A percentile compares a stretch with the other conserved stretches of the same genome.
phyloP scores from a whole-genome alignment of 1,139 yeast genomes.

The Meyerozyma athensensis region DNA sequence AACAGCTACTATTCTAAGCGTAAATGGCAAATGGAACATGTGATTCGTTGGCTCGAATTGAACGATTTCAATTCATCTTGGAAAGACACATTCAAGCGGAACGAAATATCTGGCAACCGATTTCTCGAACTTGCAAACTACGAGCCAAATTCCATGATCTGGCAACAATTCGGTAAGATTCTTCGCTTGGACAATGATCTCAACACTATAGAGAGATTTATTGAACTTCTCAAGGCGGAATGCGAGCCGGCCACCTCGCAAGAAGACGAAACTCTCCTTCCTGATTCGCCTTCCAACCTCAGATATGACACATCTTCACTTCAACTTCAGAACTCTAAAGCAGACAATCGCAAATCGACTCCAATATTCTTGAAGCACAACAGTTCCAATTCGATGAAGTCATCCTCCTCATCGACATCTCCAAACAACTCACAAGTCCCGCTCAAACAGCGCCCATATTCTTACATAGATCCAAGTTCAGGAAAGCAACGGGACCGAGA shows the following conservation, averaged over 20 bases:
- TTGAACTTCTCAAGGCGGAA: conserved; percentile 28
- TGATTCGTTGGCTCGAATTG: conserved; percentile 59
- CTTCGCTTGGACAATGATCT: conserved; percentile 36
- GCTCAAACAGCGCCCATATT: conserved; percentile 45
- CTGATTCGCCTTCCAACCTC: conserved; percentile 4
- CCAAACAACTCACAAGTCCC: conserved; percentile 7
- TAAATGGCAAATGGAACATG: conserved; percentile 67
- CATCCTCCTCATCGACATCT: conserved; percentile 13
- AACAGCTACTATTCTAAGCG: conserved; percentile 18
- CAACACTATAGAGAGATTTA: conserved; percentile 54
- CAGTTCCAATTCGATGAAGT: conserved; percentile 19
- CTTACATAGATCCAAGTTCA: conserved; percentile 45
- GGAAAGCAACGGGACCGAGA: conserved; percentile 17
- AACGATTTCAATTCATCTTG: conserved; percentile 71
- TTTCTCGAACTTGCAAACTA: conserved; percentile 69
- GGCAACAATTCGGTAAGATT: conserved; percentile 42
- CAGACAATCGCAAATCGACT: conserved; percentile 31
- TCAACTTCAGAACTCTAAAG: conserved; percentile 11
- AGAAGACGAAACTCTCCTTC: conserved; percentile 4
- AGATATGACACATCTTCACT: conserved; percentile 3
- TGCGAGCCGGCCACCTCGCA: conserved; percentile 9
- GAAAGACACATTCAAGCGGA: conserved; percentile 57
- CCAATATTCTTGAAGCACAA: conserved; percentile 25
- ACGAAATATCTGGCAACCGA: conserved; percentile 57
- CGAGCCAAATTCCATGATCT: conserved; percentile 47